These are phyloP conservation scores for Podaxis sp. DNA, from an alignment of 768 basidiomycete species.

Conservation along the genomic window DNA sequence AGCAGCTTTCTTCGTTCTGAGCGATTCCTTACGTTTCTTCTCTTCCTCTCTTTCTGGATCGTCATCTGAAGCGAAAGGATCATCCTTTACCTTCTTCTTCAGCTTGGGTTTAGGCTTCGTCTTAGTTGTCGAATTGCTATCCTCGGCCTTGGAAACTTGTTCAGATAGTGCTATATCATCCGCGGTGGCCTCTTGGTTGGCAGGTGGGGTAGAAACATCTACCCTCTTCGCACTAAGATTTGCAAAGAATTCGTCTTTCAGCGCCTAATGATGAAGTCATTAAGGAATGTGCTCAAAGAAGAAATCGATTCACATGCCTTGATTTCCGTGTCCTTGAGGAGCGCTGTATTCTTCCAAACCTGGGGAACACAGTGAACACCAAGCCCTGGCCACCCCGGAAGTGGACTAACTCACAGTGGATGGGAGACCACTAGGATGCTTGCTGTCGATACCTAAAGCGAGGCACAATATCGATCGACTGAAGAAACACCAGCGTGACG, in stretches of 20 bases:
- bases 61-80: conserved; percentile 60
- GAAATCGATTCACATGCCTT: conserved; percentile 40
- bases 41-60: conserved; percentile 10
- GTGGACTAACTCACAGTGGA: conserved; percentile 53
- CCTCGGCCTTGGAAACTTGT: conserved; percentile 19
- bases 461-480: neutral
- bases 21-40: conserved; percentile 18
- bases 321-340: conserved; percentile 59
- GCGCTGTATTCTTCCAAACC: conserved; percentile 66
- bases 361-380: conserved; percentile 22
- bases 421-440: conserved; percentile 69
- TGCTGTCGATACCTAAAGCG: conserved; percentile 65
- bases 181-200: conserved; percentile 1
- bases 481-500: neutral
- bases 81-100: conserved; percentile 43
- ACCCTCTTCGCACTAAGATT: conserved; percentile 36
- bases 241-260: conserved; percentile 63
- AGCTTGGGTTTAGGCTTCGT: conserved; percentile 46
- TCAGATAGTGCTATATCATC: conserved; percentile 1
- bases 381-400: no score
- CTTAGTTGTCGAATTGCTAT: conserved; percentile 22
- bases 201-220: neutral
- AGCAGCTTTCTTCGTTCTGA: conserved; percentile 17
- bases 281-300: neutral
- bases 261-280: conserved; percentile 35